phyloP scores from a whole-genome alignment of 1,284 basidiomycete species.

The Tilletia horrida region DNA sequence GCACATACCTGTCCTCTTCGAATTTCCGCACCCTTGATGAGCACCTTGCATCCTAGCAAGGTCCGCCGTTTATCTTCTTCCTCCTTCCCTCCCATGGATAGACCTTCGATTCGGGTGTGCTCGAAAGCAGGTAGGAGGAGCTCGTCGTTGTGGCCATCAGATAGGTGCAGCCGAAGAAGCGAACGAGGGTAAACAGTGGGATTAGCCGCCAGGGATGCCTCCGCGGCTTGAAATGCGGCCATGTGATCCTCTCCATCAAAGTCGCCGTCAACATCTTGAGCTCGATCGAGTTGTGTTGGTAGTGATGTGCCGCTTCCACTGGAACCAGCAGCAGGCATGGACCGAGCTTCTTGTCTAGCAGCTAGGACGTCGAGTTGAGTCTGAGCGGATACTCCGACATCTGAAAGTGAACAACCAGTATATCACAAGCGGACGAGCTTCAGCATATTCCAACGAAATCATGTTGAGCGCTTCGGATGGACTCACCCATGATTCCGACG shows the following conservation, averaged over 20 bases:
- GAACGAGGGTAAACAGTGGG: not conserved
- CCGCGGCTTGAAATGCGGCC: not conserved
- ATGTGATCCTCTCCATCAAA: constrained; percentile 2
- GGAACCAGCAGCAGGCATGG: not conserved
- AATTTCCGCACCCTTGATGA: not conserved
- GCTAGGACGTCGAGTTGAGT: constrained; percentile 5
- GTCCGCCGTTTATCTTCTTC: not conserved
- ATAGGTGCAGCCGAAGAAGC: not conserved
- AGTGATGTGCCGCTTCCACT: not conserved
- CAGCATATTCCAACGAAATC: not conserved
- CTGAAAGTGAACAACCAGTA: too few species aligned
- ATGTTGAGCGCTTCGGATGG: not conserved
- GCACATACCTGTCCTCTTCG: not conserved
- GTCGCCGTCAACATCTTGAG: not conserved
- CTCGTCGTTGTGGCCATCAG: not conserved
- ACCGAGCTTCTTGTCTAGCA: not conserved
- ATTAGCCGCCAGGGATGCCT: not conserved
- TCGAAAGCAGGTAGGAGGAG: not conserved
- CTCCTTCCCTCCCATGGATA: constrained; percentile 1
- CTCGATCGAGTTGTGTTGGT: not conserved
- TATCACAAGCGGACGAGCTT: not conserved
- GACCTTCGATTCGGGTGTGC: not conserved
- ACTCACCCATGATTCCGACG: constrained; percentile 16
- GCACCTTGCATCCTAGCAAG: constrained; percentile 2
- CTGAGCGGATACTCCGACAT: constrained; percentile 6